phyloP scores from a whole-genome alignment of 192 early-diverging fungal species.

The Chytriomyces confervae region DNA sequence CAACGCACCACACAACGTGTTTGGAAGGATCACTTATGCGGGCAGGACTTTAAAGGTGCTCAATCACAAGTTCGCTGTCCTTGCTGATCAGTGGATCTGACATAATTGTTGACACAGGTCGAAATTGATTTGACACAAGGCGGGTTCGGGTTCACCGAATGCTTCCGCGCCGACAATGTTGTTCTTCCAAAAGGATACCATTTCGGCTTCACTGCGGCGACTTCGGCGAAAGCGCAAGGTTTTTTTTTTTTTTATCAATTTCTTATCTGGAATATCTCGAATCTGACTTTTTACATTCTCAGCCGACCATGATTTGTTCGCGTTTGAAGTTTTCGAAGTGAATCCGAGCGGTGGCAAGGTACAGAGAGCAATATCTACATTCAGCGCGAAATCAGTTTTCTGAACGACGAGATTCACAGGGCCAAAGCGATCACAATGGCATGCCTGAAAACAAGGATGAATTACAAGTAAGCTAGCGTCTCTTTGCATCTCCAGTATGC shows the following conservation, averaged over 20 bases:
- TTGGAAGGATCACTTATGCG: slow-evolving; percentile 63
- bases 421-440: not conserved
- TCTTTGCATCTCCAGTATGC: not conserved
- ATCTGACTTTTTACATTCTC: slow-evolving; percentile 15
- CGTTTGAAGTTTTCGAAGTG: slow-evolving; percentile 71
- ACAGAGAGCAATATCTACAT: not conserved
- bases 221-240: slow-evolving; percentile 19
- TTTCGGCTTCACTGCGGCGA: slow-evolving; percentile 70
- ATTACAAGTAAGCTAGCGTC: not conserved
- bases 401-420: not conserved
- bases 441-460: slow-evolving; percentile 12
- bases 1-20: slow-evolving; percentile 60
- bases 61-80: not conserved
- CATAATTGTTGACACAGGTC: slow-evolving; percentile 10
- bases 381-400: too few relatives aligned
- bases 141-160: slow-evolving; percentile 58
- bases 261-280: slow-evolving; percentile 6
- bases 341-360: slow-evolving; percentile 55
- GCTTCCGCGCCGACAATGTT: slow-evolving; percentile 58
- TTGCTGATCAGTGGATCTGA: not conserved
- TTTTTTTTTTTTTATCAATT: not conserved
- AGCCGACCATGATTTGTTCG: slow-evolving; percentile 79
- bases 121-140: slow-evolving; percentile 58
- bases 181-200: slow-evolving; percentile 71
- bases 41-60: slow-evolving; percentile 52